Evolutionary conservation across 768 basidiomycete species (phyloP).

Genomic region (Lactarius sanguifluus): DNA sequence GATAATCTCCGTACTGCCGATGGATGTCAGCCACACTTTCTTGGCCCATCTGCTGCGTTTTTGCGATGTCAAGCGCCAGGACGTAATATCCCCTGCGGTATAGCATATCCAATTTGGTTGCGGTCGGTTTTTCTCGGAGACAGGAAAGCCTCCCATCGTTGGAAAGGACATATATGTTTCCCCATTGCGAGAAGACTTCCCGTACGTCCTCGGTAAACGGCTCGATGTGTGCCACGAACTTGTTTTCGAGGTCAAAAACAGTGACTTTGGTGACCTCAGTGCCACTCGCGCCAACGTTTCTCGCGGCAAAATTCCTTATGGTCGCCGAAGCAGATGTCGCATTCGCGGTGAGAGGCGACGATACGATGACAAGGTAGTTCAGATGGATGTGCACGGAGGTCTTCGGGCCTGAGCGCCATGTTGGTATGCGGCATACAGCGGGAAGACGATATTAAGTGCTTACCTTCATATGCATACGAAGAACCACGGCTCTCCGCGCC

Average conservation of each 20-base stretch:
- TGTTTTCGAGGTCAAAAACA: slow-evolving; percentile 90
- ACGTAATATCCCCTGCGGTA: slow-evolving; percentile 77
- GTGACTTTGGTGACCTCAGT: slow-evolving; percentile 76
- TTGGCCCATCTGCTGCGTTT: slow-evolving; percentile 72
- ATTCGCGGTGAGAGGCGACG: slow-evolving; percentile 75
- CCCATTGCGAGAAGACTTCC: slow-evolving; percentile 81
- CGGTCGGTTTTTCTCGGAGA: slow-evolving; percentile 75
- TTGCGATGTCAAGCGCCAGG: slow-evolving; percentile 80
- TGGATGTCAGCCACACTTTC: slow-evolving; percentile 85
- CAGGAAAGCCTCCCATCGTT: slow-evolving; percentile 74
- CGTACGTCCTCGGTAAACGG: slow-evolving; percentile 82
- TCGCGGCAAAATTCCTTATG: slow-evolving; percentile 68
- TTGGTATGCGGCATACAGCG: slow-evolving; percentile 5
- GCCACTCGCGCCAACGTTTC: slow-evolving; percentile 44
- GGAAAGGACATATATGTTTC: slow-evolving; percentile 72
- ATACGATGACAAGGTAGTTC: slow-evolving; percentile 89
- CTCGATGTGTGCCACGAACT: slow-evolving; percentile 81
- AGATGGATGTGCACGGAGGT: slow-evolving; percentile 70
- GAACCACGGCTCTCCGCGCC: slow-evolving; percentile 77
- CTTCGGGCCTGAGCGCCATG: slow-evolving; percentile 57
- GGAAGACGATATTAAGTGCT: slow-evolving; percentile 14
- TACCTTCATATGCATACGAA: slow-evolving; percentile 92
- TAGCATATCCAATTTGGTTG: slow-evolving; percentile 82
- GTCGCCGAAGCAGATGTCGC: slow-evolving; percentile 69
- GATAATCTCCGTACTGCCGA: slow-evolving; percentile 84